Conservation (phyloP, 495 filamentous ascomycete species). For the Aspergillus indologenus region DNA sequence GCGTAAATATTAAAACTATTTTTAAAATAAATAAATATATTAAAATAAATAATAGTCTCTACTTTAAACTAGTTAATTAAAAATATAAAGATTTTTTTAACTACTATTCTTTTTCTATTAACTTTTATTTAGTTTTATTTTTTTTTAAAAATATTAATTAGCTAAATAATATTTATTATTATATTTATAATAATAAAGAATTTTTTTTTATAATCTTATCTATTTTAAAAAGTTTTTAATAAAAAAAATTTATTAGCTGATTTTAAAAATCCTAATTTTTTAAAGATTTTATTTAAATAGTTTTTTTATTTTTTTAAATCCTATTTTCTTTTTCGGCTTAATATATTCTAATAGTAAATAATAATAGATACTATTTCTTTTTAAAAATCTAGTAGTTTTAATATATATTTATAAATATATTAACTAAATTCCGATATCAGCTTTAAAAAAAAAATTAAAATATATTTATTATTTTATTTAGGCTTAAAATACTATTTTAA, state of each 20-base stretch:
- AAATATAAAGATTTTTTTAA: background rate
- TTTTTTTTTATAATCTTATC: background rate
- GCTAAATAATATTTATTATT: background rate
- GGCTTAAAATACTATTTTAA: background rate
- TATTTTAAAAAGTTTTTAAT: background rate
- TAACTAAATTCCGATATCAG: background rate
- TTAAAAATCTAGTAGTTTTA: background rate
- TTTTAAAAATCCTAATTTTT: background rate
- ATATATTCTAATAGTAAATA: background rate
- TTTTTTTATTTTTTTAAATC: background rate
- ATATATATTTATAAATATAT: constrained; percentile 1
- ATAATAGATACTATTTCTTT: background rate
- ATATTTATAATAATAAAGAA: background rate
- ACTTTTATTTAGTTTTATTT: background rate
- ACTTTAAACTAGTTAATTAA: background rate
- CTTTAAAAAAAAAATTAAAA: background rate
- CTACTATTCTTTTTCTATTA: background rate
- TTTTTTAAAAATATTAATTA: background rate
- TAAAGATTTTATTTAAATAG: background rate
- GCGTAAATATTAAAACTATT: background rate
- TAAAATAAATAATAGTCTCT: constrained; percentile 1
- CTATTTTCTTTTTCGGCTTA: background rate
- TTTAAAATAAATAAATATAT: background rate
- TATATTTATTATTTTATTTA: background rate
- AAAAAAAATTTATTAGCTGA: background rate